Conservation (phyloP, 108 stramenopile genomes). For the Nitzschia inconspicua region DNA sequence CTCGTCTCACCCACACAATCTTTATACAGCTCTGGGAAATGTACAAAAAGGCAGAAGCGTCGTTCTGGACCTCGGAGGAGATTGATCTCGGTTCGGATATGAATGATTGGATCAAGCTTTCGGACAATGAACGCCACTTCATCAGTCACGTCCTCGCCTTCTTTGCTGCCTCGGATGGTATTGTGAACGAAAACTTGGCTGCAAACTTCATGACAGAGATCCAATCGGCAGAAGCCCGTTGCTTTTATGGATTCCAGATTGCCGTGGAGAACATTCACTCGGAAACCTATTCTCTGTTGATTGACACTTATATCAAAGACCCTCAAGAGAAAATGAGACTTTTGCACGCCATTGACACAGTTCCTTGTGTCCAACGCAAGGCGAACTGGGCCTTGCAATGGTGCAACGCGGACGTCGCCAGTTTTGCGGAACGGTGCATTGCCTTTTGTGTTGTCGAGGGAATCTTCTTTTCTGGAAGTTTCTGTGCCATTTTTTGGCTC, state of each 20-base stretch:
- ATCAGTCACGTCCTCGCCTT: slow-evolving; percentile 83
- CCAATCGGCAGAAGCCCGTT: slow-evolving; percentile 82
- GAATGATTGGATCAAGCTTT: slow-evolving; percentile 87
- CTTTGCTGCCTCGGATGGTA: slow-evolving; percentile 90
- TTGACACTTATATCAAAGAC: slow-evolving; percentile 87
- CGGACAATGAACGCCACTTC: slow-evolving; percentile 83
- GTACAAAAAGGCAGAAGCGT: slow-evolving; percentile 97
- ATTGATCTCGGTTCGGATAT: slow-evolving; percentile 92
- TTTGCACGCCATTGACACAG: slow-evolving; percentile 63
- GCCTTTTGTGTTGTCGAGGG: slow-evolving; percentile 94
- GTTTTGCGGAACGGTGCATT: slow-evolving; percentile 82
- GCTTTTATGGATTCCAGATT: slow-evolving; percentile 94
- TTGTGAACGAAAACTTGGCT: slow-evolving; percentile 86
- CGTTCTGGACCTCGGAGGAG: slow-evolving; percentile 98
- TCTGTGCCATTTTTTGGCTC: slow-evolving; percentile 90
- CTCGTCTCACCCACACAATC: not conserved
- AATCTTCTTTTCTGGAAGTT: slow-evolving; percentile 91
- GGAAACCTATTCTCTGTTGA: slow-evolving; percentile 85
- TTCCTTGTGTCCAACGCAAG: slow-evolving; percentile 82
- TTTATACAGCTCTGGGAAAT: slow-evolving; percentile 77
- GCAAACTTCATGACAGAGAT: slow-evolving; percentile 86
- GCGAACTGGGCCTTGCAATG: slow-evolving; percentile 84
- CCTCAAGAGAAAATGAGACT: slow-evolving; percentile 60
- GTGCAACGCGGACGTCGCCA: slow-evolving; percentile 55
- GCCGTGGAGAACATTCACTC: slow-evolving; percentile 92